Percentiles rank a stretch among this genome's conserved stretches.
phyloP scores from a whole-genome alignment of 169 alveolate species.

The Cryptosporidium parvum region DNA sequence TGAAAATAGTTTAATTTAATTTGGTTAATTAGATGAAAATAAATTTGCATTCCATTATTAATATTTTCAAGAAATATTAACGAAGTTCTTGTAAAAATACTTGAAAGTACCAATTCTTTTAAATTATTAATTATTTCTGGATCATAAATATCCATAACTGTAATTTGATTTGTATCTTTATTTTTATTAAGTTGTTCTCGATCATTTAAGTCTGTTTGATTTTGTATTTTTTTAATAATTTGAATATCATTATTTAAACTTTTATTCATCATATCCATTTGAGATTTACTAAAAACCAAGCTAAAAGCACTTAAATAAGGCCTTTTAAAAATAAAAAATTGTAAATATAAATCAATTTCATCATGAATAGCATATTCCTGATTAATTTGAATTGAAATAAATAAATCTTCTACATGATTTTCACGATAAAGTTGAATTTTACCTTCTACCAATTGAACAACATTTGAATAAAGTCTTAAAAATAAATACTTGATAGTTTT shows the following conservation, averaged over 20 bases:
- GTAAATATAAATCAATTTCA: constrained; percentile 14
- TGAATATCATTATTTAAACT: not conserved
- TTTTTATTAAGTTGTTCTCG: not conserved
- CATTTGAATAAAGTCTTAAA: constrained; percentile 40
- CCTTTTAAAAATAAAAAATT: constrained; percentile 14
- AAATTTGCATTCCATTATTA: constrained; percentile 32
- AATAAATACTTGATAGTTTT: constrained; percentile 21
- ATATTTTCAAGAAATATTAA: constrained; percentile 49
- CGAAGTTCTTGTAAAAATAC: constrained; percentile 6
- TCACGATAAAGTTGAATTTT: constrained; percentile 9
- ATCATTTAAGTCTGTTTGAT: not conserved
- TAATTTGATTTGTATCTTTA: not conserved
- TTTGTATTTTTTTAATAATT: too few species aligned
- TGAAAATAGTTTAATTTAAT: constrained; percentile 3
- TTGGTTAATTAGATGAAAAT: not conserved
- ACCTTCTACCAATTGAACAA: constrained; percentile 14
- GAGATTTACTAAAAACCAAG: not conserved
- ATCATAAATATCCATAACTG: constrained; percentile 33
- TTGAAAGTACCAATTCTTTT: constrained; percentile 1
- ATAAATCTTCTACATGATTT: constrained; percentile 8
- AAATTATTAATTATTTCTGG: not conserved
- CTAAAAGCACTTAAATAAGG: constrained; percentile 2
- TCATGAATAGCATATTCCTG: not conserved
- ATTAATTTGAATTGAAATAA: not conserved
- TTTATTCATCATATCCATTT: not conserved